Conservation (phyloP, 441 rosid genomes). For the Pelargonium citronellum region DNA sequence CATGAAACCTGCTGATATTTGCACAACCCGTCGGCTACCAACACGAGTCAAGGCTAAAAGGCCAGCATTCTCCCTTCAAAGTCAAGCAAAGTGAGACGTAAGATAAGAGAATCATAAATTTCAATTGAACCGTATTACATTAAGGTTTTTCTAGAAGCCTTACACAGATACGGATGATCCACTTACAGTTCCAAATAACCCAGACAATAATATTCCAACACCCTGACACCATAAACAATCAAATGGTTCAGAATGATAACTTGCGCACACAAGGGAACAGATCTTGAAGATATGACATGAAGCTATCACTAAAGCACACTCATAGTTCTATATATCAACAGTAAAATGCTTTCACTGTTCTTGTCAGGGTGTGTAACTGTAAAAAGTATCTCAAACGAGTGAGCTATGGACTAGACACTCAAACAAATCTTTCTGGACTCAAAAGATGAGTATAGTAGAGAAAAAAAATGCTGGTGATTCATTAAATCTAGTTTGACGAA, state of each 20-base stretch:
- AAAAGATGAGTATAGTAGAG: background rate
- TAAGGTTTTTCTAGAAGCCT: constrained; percentile 32
- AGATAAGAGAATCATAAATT: background rate
- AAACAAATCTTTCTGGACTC: background rate
- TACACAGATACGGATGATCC: constrained; percentile 95
- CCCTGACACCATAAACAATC: constrained; percentile 48
- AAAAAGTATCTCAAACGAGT: background rate
- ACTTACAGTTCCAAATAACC: constrained; percentile 82
- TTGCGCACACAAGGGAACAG: too few relatives aligned
- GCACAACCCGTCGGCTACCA: constrained; percentile 93
- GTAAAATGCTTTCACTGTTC: background rate
- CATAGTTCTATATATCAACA: background rate
- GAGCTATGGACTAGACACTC: too few relatives aligned
- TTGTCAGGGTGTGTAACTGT: background rate
- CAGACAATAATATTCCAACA: constrained; percentile 78
- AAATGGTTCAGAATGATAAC: constrained; percentile 12
- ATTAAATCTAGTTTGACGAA: background rate
- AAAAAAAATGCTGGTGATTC: background rate
- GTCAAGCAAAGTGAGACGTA: background rate
- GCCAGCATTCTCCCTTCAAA: constrained; percentile 86
- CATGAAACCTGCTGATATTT: constrained; percentile 98
- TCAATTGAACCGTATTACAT: constrained; percentile 1
- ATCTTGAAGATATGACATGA: background rate
- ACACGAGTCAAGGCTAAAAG: constrained; percentile 83
- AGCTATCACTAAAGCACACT: background rate